These are phyloP conservation scores for Biscogniauxia marginata DNA, from an alignment of 2,329 filamentous ascomycete species.

Conservation along the genomic window DNA sequence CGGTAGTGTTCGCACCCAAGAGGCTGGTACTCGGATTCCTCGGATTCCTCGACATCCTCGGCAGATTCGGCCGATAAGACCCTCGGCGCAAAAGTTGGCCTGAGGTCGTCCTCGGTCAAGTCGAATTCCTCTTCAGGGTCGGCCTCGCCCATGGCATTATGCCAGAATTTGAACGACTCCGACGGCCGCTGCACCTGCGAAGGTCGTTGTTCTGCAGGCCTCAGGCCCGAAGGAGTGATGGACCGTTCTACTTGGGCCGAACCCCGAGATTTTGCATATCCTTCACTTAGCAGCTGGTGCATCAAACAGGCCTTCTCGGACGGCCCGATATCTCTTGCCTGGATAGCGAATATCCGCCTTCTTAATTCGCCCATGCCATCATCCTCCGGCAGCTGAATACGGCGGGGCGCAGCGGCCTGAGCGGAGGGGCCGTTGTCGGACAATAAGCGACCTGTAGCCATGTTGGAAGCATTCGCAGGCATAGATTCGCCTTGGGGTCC, in stretches of 20 bases:
- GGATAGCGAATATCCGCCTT: conserved; percentile 66
- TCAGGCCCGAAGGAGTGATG: conserved; percentile 39
- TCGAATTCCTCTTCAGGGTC: conserved; percentile 43
- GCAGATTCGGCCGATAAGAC: conserved; percentile 37
- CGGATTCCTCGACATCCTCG: conserved; percentile 45
- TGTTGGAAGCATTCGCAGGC: conserved; percentile 11
- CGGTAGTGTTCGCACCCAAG: conserved; percentile 92
- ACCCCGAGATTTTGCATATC: conserved; percentile 53
- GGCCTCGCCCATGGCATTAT: conserved; percentile 44
- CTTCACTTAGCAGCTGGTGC: conserved; percentile 68
- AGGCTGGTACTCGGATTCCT: conserved; percentile 38
- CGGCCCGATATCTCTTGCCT: conserved; percentile 56
- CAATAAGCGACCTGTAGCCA: conserved; percentile 9
- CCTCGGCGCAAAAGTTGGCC: conserved; percentile 65
- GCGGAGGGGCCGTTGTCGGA: conserved; percentile 4
- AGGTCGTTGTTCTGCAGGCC: conserved; percentile 39
- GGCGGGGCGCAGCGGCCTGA: conserved; percentile 8
- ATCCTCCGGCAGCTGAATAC: conserved; percentile 61
- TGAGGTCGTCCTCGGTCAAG: conserved; percentile 60
- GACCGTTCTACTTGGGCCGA: conserved; percentile 27
- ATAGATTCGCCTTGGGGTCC: conserved; percentile 10
- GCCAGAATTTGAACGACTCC: conserved; percentile 60
- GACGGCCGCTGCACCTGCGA: conserved; percentile 40
- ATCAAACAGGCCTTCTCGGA: conserved; percentile 70
- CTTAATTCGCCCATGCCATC: conserved; percentile 73